These are phyloP conservation scores for Lanmaoa pseudosensibilis DNA, from an alignment of 768 basidiomycete species.

Conservation along the genomic window DNA sequence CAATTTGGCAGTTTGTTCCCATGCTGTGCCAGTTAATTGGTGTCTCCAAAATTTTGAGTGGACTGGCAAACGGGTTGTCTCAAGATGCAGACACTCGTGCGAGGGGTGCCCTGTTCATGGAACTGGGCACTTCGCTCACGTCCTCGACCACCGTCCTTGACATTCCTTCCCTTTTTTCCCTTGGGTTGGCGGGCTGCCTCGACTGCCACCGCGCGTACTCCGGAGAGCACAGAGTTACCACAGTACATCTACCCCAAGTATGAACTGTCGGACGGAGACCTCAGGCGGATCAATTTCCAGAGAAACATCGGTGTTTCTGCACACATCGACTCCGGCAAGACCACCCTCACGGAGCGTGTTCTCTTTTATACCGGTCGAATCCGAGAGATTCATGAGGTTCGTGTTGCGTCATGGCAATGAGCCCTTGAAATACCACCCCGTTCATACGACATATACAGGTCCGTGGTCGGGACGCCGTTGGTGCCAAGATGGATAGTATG, in stretches of 20 bases:
- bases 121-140: conserved; percentile 22
- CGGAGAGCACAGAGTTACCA: conserved; percentile 6
- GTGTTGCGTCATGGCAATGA: conserved; percentile 25
- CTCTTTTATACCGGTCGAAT: conserved; percentile 96
- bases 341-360: conserved; percentile 94
- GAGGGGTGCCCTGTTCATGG: conserved; percentile 29
- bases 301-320: conserved; percentile 96
- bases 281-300: conserved; percentile 65
- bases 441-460: conserved; percentile 48
- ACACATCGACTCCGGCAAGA: conserved; percentile 97
- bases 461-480: conserved; percentile 90
- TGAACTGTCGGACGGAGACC: conserved; percentile 64
- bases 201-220: conserved; percentile 36
- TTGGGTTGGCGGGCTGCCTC: conserved; percentile 42
- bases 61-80: background rate
- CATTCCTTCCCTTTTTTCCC: background rate
- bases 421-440: background rate
- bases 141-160: conserved; percentile 9
- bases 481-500: conserved; percentile 99
- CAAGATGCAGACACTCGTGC: conserved; percentile 29
- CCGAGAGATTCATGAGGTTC: conserved; percentile 92
- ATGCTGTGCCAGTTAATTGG: background rate
- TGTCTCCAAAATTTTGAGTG: conserved; percentile 6
- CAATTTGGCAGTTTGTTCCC: conserved; percentile 11
- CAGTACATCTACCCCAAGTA: conserved; percentile 38